phyloP scores from a whole-genome alignment of 768 basidiomycete genomes.

The Hemileccinum impolitum region DNA sequence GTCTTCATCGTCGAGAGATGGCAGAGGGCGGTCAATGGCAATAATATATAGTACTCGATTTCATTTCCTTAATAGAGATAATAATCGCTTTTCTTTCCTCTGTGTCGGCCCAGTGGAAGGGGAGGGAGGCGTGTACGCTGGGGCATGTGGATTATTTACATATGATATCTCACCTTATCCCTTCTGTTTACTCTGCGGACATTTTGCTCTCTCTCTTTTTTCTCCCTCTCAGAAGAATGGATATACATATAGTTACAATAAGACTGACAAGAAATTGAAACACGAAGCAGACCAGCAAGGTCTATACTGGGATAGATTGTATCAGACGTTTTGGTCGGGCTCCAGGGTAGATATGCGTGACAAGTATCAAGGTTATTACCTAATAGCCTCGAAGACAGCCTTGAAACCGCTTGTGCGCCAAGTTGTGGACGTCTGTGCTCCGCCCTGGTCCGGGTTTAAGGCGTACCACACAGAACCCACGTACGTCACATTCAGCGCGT shows the following conservation, averaged over 20 bases:
- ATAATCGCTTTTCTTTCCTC: constrained; percentile 1
- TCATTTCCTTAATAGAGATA: constrained; percentile 16
- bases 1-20: constrained; percentile 41
- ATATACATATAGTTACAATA: constrained; percentile 6
- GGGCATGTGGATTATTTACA: constrained; percentile 30
- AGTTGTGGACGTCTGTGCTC: constrained; percentile 30
- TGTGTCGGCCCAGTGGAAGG: not conserved
- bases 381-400: constrained; percentile 27
- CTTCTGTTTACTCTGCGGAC: not conserved
- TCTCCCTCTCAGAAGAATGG: constrained; percentile 9
- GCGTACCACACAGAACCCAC: constrained; percentile 39
- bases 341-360: not conserved
- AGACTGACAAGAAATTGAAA: not conserved
- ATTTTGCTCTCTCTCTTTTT: not conserved
- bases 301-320: constrained; percentile 13
- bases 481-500: constrained; percentile 35
- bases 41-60: constrained; percentile 20
- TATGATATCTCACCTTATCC: constrained; percentile 25
- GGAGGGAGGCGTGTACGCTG: constrained; percentile 9
- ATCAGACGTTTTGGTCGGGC: not conserved
- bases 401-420: constrained; percentile 29
- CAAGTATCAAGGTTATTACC: too few relatives aligned
- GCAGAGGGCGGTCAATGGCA: constrained; percentile 35
- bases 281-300: constrained; percentile 5
- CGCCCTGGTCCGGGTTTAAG: constrained; percentile 23